Conservation (phyloP, 2,329 filamentous ascomycete species). For the Fusarium proliferatum region DNA sequence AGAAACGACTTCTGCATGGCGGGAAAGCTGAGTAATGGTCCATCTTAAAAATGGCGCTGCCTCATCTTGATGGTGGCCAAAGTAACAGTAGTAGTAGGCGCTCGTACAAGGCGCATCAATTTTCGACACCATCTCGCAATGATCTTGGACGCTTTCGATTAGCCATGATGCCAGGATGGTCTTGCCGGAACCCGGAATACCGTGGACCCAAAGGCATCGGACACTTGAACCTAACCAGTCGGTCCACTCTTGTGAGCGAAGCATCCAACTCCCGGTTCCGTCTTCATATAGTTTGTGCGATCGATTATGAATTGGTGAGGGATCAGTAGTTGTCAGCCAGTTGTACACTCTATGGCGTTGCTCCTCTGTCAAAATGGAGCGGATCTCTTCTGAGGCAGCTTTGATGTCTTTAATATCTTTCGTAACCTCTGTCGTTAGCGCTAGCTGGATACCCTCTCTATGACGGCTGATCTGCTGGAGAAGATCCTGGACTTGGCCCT, state of each 20-base stretch:
- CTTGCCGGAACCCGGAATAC: neutral
- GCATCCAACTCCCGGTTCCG: neutral
- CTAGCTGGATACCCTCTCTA: rapidly evolving
- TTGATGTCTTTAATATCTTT: neutral
- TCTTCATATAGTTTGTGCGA: neutral
- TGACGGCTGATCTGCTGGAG: neutral
- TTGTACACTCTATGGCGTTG: rapidly evolving
- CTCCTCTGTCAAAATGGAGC: neutral
- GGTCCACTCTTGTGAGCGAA: neutral
- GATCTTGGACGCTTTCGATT: rapidly evolving
- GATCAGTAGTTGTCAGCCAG: neutral
- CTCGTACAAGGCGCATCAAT: neutral
- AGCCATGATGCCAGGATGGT: rapidly evolving
- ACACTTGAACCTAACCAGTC: rapidly evolving
- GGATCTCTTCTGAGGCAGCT: neutral
- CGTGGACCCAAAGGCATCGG: neutral
- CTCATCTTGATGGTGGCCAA: neutral
- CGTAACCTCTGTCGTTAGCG: neutral
- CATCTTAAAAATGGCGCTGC: neutral
- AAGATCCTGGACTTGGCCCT: neutral
- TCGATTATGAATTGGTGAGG: neutral
- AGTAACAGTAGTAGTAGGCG: neutral
- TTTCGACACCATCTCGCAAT: rapidly evolving
- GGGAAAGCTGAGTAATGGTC: neutral
- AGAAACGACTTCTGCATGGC: rapidly evolving